Conservation (phyloP, 495 filamentous ascomycete species). For the Penicillium tannophilum region DNA sequence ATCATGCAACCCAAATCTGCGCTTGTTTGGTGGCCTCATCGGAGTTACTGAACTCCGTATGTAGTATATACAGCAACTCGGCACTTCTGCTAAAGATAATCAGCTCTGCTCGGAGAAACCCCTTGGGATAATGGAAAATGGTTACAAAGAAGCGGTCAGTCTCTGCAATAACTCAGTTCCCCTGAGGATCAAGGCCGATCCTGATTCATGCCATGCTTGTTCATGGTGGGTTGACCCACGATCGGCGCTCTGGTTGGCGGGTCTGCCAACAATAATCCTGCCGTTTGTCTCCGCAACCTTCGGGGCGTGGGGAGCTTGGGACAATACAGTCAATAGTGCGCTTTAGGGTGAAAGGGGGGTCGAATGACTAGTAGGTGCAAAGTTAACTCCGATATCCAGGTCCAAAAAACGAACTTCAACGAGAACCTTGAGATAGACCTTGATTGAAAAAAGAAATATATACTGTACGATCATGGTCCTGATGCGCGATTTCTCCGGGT, state of each 20-base stretch:
- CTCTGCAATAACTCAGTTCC: constrained; percentile 1
- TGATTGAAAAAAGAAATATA: not conserved
- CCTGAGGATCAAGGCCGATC: not conserved
- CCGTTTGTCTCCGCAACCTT: constrained; percentile 3
- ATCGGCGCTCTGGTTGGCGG: constrained; percentile 3
- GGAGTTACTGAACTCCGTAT: not conserved
- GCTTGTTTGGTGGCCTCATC: not conserved
- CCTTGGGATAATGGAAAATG: no score
- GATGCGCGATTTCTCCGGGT: not conserved
- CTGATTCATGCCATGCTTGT: constrained; percentile 1
- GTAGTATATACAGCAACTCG: not conserved
- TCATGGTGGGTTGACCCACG: not conserved
- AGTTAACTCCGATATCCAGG: not conserved
- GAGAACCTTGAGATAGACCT: not conserved
- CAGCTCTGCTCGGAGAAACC: not conserved
- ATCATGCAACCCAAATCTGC: not conserved
- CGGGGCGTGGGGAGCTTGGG: not conserved
- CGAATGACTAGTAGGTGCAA: not conserved
- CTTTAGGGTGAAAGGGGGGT: not conserved
- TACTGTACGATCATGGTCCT: not conserved
- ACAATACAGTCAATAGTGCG: constrained; percentile 1
- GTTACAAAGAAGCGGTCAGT: not conserved
- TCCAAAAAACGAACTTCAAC: not conserved
- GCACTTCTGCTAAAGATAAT: not conserved
- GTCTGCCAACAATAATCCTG: not conserved